phyloP scores from a whole-genome alignment of 2,329 filamentous ascomycete species.

The Paracamarosporium sp. region DNA sequence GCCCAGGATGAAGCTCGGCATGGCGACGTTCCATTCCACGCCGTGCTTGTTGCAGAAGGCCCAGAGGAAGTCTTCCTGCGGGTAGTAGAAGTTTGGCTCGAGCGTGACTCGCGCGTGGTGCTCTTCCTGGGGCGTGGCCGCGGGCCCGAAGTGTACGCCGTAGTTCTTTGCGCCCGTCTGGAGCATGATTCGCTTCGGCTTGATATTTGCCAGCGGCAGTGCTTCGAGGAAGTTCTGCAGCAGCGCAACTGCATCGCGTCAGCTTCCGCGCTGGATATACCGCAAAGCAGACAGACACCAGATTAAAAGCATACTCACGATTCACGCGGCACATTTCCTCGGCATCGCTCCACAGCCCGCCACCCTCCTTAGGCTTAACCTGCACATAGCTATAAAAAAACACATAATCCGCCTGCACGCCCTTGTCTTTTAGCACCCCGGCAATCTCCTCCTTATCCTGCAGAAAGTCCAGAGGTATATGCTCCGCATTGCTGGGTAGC shows the following conservation, averaged over 20 bases:
- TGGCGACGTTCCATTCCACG: conserved; percentile 55
- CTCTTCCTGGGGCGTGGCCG: conserved; percentile 54
- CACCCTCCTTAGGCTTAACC: conserved; percentile 53
- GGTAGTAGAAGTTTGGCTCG: conserved; percentile 63
- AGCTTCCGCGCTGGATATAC: conserved; percentile 6
- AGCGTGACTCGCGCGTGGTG: conserved; percentile 51
- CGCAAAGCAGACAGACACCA: not conserved
- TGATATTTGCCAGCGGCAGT: conserved; percentile 50
- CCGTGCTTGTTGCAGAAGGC: conserved; percentile 49
- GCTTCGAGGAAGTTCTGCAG: conserved; percentile 58
- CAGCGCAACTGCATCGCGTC: conserved; percentile 36
- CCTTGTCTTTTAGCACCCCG: conserved; percentile 37
- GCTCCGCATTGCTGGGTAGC: conserved; percentile 48
- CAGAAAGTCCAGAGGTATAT: conserved; percentile 52
- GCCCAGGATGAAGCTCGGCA: conserved; percentile 58
- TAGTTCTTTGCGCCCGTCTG: conserved; percentile 64
- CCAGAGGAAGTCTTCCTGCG: conserved; percentile 59
- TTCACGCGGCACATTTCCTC: conserved; percentile 60
- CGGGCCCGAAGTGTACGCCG: conserved; percentile 56
- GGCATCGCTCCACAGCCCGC: conserved; percentile 57
- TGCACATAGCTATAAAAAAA: conserved; percentile 66
- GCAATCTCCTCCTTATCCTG: conserved; percentile 47
- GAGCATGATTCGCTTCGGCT: conserved; percentile 56
- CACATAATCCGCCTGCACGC: conserved; percentile 52
- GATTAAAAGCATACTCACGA: conserved; percentile 16